Evolutionary conservation across 495 filamentous ascomycete genomes (phyloP).

Genomic region (Talaromyces liani): DNA sequence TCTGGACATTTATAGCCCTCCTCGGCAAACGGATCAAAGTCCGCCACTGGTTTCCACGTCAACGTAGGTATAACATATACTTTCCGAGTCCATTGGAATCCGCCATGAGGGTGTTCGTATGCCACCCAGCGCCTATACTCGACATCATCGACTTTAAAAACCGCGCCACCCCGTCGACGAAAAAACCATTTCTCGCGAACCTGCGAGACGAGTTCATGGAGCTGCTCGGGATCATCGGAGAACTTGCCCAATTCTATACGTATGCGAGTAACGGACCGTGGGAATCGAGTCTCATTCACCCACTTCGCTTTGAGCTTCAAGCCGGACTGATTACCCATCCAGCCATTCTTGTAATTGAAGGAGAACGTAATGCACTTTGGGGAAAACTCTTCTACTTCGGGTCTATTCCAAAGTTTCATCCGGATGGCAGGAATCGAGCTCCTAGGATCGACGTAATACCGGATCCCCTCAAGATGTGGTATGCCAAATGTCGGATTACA

Average conservation of each 20-base stretch:
- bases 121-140: not conserved
- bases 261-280: not conserved
- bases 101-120: not conserved
- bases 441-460: not conserved
- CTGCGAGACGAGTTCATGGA: conserved; percentile 11
- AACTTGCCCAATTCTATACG: not conserved
- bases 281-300: not conserved
- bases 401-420: conserved; percentile 6
- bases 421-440: not conserved
- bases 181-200: conserved; percentile 20
- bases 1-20: not conserved
- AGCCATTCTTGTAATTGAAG: not conserved
- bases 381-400: conserved; percentile 5
- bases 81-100: not conserved
- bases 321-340: not conserved
- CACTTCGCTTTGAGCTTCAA: not conserved
- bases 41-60: not conserved
- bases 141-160: conserved; percentile 11
- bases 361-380: not conserved
- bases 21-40: not conserved
- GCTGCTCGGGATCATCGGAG: conserved; percentile 5
- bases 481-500: not conserved
- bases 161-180: conserved; percentile 11
- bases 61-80: not conserved
- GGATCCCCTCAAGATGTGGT: not conserved